Evolutionary conservation across 345 rosid genomes (phyloP).

Genomic region (Eucalyptus sp.): DNA sequence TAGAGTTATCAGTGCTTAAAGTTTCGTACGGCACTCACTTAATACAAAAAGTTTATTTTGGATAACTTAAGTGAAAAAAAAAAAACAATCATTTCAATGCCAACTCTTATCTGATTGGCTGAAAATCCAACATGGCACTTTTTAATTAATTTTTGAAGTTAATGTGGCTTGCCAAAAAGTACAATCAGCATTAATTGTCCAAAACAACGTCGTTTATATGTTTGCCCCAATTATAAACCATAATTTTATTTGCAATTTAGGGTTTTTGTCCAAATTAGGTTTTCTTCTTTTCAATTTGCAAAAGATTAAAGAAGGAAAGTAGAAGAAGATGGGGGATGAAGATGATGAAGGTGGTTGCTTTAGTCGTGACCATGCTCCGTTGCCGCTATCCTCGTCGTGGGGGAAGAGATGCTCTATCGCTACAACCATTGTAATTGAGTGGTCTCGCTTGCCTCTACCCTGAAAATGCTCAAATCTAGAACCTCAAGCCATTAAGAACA

Average conservation of each 20-base stretch:
- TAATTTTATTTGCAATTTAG: background rate
- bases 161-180: rapidly evolving
- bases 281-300: background rate
- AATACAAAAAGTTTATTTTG: too few relatives aligned
- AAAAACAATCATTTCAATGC: background rate
- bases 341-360: background rate
- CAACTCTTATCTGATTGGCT: rapidly evolving
- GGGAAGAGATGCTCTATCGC: background rate
- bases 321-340: background rate
- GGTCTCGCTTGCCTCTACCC: background rate
- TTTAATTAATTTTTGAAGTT: background rate
- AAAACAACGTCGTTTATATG: background rate
- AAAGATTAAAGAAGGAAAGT: background rate
- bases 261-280: background rate
- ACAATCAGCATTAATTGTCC: background rate
- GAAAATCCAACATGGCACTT: rapidly evolving
- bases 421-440: background rate
- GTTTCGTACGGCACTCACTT: background rate
- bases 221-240: background rate
- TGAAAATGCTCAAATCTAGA: background rate
- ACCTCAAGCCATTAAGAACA: constrained; percentile 14
- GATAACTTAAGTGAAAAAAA: too few relatives aligned
- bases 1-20: background rate
- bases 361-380: background rate
- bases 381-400: background rate